Base-by-base conservation (phyloP, 495 filamentous ascomycete species). In the Hypoxylon cercidicola region DNA sequence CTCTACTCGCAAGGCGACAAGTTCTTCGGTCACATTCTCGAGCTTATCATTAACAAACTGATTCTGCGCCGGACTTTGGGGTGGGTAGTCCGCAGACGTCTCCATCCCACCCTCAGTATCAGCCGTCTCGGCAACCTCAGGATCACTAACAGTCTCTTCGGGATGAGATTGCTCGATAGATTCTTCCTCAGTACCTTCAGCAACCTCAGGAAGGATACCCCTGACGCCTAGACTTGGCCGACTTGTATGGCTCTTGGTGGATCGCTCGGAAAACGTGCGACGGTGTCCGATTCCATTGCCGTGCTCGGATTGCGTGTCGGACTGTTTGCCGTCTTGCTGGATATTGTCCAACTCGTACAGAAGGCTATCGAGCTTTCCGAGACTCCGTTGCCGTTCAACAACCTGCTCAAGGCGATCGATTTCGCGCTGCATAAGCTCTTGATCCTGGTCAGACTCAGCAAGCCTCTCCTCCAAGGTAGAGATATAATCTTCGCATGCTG, bases 401-500 rank as follows among this genome's bases (percentile, higher is more conserved):
- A 98, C 93, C 77, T 97, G 91, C 74, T 97, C 94, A 32, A 99
- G 81, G 35, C 94, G 87, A 73, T 96, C 89, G 68, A 99, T 90
- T 72, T 99, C 95, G 21, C 93, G 90, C 77, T 97, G 92, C 93
- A 98, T 96, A 55, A 96, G 74, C 71, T 98, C 95, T 70, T 92
- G 88, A 70, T 99, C 96, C 72, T 97, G 94, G 68, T 99, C 95
- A 4, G 93, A 87, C 76, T 99, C 95, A 0, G 96, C 96, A 13
- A 99, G 85, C 15, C 95, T 89, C 75, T 98, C 95, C 75, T 99
- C 95, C 32, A 99, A 81, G 1, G 94, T 98, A 3, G 95, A 93
- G 46, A 99, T 98, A 72, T 99, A 99, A 53, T 97, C 94, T 70
- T 99, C 95, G 66, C 85, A 90, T 53, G 88, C 86, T 18, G 88